Percentiles rank a stretch among this genome's conserved stretches.
Conservation (phyloP, 805 yeast species). For the Scheffersomyces ergatensis region DNA sequence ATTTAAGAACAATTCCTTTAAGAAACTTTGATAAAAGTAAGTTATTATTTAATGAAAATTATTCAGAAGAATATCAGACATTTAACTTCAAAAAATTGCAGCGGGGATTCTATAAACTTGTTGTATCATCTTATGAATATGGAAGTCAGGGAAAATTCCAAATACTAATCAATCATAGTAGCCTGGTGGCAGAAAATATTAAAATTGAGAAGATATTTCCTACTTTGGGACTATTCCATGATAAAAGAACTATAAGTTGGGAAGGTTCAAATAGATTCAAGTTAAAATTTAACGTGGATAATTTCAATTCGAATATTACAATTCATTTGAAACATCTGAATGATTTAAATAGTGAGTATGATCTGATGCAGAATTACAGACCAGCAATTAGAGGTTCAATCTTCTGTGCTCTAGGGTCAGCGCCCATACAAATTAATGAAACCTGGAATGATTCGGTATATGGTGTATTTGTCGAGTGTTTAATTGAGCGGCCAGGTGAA, state of each 20-base stretch:
- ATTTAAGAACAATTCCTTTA: slow-evolving; percentile 16
- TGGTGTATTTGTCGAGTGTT: slow-evolving; percentile 41
- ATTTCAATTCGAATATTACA: slow-evolving; percentile 17
- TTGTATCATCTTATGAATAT: slow-evolving; percentile 46
- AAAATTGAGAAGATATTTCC: slow-evolving; percentile 2
- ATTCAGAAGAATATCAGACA: slow-evolving; percentile 21
- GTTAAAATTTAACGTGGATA: slow-evolving; percentile 19
- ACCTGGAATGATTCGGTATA: slow-evolving; percentile 41
- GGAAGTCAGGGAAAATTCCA: slow-evolving; percentile 24
- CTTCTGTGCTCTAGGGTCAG: slow-evolving; percentile 24
- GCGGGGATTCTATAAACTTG: slow-evolving; percentile 41
- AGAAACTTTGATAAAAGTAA: slow-evolving; percentile 22
- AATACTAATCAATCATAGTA: slow-evolving; percentile 21
- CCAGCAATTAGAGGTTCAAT: slow-evolving; percentile 48
- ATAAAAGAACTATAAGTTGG: slow-evolving; percentile 30
- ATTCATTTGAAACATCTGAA: slow-evolving; percentile 24
- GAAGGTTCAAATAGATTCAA: slow-evolving; percentile 35
- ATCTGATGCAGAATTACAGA: slow-evolving; percentile 28
- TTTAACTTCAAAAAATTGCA: slow-evolving; percentile 15
- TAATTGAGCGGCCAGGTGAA: slow-evolving; percentile 18
- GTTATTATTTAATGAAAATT: slow-evolving; percentile 33
- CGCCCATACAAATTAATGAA: slow-evolving; percentile 32
- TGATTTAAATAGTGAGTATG: slow-evolving; percentile 7
- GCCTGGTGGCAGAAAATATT: not conserved
- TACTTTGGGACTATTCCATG: slow-evolving; percentile 5